Evolutionary conservation across 164 flowering plant genomes (phyloP).

Genomic region (Magnolia sinica): DNA sequence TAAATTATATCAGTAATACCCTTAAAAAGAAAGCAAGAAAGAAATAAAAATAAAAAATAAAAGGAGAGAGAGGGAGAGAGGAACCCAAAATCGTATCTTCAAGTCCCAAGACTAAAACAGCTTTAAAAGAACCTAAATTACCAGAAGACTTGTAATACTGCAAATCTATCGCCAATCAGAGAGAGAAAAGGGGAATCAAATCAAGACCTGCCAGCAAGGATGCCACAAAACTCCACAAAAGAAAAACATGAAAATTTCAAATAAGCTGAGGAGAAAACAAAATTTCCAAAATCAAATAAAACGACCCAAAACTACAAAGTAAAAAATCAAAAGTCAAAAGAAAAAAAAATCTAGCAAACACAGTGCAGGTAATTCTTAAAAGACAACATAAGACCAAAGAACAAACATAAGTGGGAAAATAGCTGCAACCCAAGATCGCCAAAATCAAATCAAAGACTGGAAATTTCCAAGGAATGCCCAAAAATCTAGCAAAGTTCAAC

Average conservation of each 20-base stretch:
- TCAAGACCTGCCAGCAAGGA: neutral
- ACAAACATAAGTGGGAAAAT: too few relatives aligned
- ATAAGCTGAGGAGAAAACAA: too few relatives aligned
- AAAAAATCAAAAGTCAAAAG: neutral
- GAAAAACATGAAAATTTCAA: neutral
- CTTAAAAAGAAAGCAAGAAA: neutral
- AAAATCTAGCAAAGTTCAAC: neutral
- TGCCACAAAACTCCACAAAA: neutral
- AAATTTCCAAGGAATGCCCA: neutral
- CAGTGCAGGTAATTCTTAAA: too few relatives aligned
- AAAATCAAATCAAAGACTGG: neutral
- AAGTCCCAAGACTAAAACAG: neutral
- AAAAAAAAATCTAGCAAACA: neutral
- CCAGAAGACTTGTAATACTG: neutral
- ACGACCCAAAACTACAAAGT: too few relatives aligned
- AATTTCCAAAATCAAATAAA: too few relatives aligned
- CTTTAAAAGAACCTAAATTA: neutral
- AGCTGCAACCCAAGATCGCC: too few relatives aligned
- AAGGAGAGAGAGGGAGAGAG: neutral
- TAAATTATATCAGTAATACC: neutral
- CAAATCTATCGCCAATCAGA: neutral
- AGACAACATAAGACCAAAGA: too few relatives aligned
- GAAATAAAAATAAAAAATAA: neutral
- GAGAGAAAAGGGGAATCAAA: neutral
- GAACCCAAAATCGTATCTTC: neutral